Base-by-base conservation (phyloP, 305 asterid genomes). In the Coffea humblotiana region DNA sequence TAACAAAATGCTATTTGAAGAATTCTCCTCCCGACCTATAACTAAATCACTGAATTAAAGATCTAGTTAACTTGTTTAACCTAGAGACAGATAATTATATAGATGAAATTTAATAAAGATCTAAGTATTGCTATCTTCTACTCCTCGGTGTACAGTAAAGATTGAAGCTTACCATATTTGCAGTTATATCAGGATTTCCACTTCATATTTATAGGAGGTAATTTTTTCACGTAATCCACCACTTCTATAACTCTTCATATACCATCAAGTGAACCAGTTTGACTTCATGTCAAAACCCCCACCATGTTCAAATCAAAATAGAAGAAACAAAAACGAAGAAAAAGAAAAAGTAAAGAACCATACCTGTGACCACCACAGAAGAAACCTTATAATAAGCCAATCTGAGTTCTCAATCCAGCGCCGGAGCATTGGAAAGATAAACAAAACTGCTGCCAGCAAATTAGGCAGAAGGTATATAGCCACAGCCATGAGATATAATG, bases 301-400 rank as follows among this genome's bases (percentile, higher is more conserved):
- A 73, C 58, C 21, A 64, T 37, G 15, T 40, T n/a, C 35, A 23
- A 54, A 32, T 9, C 60, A 67, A n/a, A 27, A 27, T 37, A 51
- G 12, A 40, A 23, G 3, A 7, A 77, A 43, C 48, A 78, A 15
- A 58, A 23, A 27, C 5, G 47, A 29, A 8, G 32, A 45, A 71
- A 11, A 65, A 74, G 68, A 49, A 23, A 68, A 78, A 21, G 72
- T 35, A 75, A 25, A 75, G 45, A 71, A 63, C 45, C 63, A 23
- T 87, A 96, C 99, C 98, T 96, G 99, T 79, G 99, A 92, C 99
- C 99, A 96, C 99, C 99, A 96, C 21, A 96, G 92, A 85, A 96
- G 92, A 81, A 96, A 88, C 87, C 99, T 88, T 60, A 93, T 83
- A 86, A 93, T 89, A 86, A 88, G 94, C 98, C 98, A 94, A 84